phyloP scores from a whole-genome alignment of 305 asterid genomes.

The Solanum hybrid region DNA sequence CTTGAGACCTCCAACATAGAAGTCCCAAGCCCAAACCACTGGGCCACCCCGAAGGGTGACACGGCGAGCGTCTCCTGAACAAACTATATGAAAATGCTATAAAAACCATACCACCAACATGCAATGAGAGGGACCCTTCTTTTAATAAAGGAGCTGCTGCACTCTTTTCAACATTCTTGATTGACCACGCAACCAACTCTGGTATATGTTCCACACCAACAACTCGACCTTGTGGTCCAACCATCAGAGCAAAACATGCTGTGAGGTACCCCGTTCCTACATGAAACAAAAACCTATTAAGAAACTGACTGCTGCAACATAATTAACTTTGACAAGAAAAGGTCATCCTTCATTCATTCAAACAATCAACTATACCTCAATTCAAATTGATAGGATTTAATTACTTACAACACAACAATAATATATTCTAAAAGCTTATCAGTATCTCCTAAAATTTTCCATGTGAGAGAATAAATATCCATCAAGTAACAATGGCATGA shows the following conservation, averaged over 20 bases:
- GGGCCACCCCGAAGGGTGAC: no score
- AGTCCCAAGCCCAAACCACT: no score
- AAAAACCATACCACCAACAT: constrained; percentile 60
- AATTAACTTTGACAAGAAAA: background rate
- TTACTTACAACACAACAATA: background rate
- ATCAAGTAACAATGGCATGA: background rate
- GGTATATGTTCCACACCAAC: constrained; percentile 97
- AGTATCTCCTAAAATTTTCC: background rate
- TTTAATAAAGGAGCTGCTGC: constrained; percentile 67
- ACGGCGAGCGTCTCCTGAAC: background rate
- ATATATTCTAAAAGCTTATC: background rate
- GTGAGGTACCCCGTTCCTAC: constrained; percentile 94
- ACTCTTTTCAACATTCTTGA: constrained; percentile 56
- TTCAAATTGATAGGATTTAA: background rate
- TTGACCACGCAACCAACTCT: constrained; percentile 61
- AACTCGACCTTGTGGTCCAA: constrained; percentile 77
- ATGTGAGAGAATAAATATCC: background rate
- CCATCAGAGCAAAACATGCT: constrained; percentile 89
- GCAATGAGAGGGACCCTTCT: constrained; percentile 62
- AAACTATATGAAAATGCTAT: background rate
- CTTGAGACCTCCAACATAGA: no score
- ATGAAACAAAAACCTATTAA: constrained; percentile 12
- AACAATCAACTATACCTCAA: background rate
- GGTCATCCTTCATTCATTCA: background rate
- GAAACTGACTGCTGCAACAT: background rate